Evolutionary conservation across 75 land plant species (phyloP), one percentile per base, ranked within the genome.

Genomic region (Pinus tabuliformis): DNA sequence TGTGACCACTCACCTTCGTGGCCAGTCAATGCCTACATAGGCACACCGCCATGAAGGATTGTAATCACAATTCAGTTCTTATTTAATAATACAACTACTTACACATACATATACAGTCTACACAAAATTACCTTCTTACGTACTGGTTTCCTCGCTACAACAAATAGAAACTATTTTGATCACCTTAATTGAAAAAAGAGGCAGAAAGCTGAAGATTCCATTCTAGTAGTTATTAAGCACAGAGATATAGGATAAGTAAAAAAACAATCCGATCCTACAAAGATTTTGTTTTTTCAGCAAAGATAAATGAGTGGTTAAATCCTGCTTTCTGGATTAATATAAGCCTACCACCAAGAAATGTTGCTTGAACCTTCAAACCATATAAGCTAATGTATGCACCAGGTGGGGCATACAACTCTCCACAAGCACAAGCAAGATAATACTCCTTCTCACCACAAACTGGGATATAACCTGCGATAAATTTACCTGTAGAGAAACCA

Each of bases 401-500:
- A 49, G 98, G 99, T 36, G 99, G 99, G 6, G 80, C 87, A 89
- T 92, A 97, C 5, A 93, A 74, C 80, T 95, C 98, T 61, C 88
- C 91, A 88, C 99, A 97, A 36, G 92, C 89, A 82, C 89, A 88
- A 14, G 91, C 99, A 83, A 97, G 83, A 78, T 95, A 97, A 73
- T 97, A 97, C 77, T 97, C 99, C 83, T 92, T 97, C 81, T 97
- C 99, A 57, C 93, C 93, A 78, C 93, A 91, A 16, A 85, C 89
- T 60, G 90, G 88, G 60, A 88, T 81, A 83, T 92, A 97, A 39
- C 89, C 84, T 8, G 94, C 86, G 54, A 97, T 76, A 75, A 92
- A 92, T 58, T 97, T 97, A 45, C 99, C 99, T 97, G 82, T 72
- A 86, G 54, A 49, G 54, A 49, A 49, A 49, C 11, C 54, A 49